phyloP scores from a whole-genome alignment of 139 green algal genomes.

The Ettlia oleoabundans region DNA sequence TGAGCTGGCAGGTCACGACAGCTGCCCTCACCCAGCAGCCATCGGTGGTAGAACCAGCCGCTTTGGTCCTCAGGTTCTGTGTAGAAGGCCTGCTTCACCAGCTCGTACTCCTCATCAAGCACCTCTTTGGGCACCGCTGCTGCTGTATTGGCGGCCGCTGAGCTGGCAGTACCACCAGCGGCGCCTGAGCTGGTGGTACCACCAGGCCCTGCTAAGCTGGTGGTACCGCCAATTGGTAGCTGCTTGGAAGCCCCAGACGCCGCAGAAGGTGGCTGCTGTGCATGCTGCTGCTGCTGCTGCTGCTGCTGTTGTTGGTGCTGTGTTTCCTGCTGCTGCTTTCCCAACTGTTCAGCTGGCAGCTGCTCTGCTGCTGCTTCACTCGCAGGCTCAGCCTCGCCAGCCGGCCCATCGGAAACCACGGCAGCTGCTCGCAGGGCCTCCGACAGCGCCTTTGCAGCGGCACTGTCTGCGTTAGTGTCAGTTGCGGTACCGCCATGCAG shows the following conservation, averaged over 20 bases:
- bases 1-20: neutral
- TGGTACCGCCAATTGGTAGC: too few relatives aligned
- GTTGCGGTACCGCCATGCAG: constrained; percentile 19
- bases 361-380: neutral
- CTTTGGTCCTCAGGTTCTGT: constrained; percentile 95
- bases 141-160: constrained; percentile 9
- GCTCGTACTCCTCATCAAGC: constrained; percentile 89
- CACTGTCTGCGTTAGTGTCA: neutral
- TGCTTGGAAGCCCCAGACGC: neutral
- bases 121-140: constrained; percentile 56
- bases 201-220: too few relatives aligned
- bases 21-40: constrained; percentile 78
- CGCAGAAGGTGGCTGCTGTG: neutral
- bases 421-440: constrained; percentile 5
- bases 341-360: neutral
- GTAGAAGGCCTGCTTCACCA: constrained; percentile 92
- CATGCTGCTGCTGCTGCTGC: neutral
- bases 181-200: too few relatives aligned
- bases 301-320: neutral
- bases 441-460: constrained; percentile 17
- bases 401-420: neutral
- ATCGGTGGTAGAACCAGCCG: constrained; percentile 95
- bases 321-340: neutral
- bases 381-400: constrained; percentile 1
- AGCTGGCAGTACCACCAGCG: too few relatives aligned